Percentiles rank a stretch among this genome's conserved stretches.
Conservation (phyloP, 371 early-diverging fungal species). For the Rhizomucor pusillus region DNA sequence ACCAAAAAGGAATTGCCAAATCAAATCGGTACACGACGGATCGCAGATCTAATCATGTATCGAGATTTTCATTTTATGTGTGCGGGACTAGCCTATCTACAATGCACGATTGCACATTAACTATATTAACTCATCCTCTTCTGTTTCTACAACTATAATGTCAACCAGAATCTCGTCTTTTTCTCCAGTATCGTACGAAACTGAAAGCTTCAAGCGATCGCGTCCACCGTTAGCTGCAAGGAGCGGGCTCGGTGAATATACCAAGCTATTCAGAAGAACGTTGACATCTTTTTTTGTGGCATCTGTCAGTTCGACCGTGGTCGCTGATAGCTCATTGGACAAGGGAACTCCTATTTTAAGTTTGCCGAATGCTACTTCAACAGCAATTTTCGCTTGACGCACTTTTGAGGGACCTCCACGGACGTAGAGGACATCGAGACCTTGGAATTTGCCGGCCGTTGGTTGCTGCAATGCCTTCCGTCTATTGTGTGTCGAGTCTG, state of each 20-base stretch:
- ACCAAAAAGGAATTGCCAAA: no score
- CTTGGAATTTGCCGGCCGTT: conserved; percentile 51
- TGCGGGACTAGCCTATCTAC: no score
- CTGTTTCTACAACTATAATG: conserved; percentile 32
- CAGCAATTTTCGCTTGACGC: conserved; percentile 16
- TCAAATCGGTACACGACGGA: no score
- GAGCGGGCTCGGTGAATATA: conserved; percentile 31
- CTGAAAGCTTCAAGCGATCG: conserved; percentile 26
- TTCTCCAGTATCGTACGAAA: conserved; percentile 18
- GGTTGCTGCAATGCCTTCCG: conserved; percentile 26
- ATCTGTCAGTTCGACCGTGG: conserved; percentile 13
- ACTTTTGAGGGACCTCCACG: conserved; percentile 42
- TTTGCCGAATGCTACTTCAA: conserved; percentile 29
- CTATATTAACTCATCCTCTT: conserved; percentile 23
- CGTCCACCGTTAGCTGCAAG: conserved; percentile 42
- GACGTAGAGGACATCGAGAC: conserved; percentile 52
- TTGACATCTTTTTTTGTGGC: conserved; percentile 36
- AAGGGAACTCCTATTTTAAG: conserved; percentile 16
- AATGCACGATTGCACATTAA: no score
- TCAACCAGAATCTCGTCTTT: conserved; percentile 19
- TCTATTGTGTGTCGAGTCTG: conserved; percentile 15
- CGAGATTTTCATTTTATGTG: no score
- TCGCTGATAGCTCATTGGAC: conserved; percentile 9
- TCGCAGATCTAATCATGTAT: no score
- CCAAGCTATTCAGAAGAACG: conserved; percentile 26